Conservation (phyloP, 495 filamentous ascomycete species). For the Cercophora scortea region DNA sequence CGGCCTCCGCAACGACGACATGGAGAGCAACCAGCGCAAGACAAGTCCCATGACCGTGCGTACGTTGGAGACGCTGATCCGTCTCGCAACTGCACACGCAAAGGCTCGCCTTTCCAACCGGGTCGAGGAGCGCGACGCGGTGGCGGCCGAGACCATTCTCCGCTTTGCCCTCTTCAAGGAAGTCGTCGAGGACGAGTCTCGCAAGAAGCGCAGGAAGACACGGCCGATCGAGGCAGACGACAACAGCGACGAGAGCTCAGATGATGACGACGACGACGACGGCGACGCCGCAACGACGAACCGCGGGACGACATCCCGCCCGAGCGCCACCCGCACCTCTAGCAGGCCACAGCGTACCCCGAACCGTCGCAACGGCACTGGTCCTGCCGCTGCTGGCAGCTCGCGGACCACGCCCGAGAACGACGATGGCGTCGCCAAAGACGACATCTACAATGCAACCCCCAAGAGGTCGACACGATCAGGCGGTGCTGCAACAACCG, state of each 20-base stretch:
- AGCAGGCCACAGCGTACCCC: conserved; percentile 17
- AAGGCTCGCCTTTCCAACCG: conserved; percentile 85
- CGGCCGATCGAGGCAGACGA: conserved; percentile 29
- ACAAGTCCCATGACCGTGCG: conserved; percentile 94
- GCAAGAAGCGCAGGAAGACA: conserved; percentile 60
- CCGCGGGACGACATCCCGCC: conserved; percentile 9
- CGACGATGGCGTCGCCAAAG: conserved; percentile 21
- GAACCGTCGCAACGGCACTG: neutral
- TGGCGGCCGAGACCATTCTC: conserved; percentile 82
- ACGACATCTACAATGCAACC: conserved; percentile 31
- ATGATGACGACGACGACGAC: conserved; percentile 27
- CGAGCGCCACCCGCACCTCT: conserved; percentile 2
- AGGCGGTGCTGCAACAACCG: neutral
- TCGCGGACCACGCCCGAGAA: conserved; percentile 6
- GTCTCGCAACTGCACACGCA: conserved; percentile 91
- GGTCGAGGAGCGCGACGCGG: conserved; percentile 88
- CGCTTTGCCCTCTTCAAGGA: conserved; percentile 98
- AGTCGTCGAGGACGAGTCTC: conserved; percentile 78
- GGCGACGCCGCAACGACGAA: conserved; percentile 25
- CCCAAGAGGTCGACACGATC: conserved; percentile 29
- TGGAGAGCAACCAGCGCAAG: conserved; percentile 86
- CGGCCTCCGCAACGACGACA: conserved; percentile 88
- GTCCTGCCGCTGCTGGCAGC: conserved; percentile 15
- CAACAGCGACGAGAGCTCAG: conserved; percentile 12
- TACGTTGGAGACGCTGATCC: conserved; percentile 95